Percentiles rank a stretch among this genome's conserved stretches.
These are phyloP conservation scores for Tolypocladium nubicola DNA, from an alignment of 2,329 filamentous ascomycete species.

Conservation along the genomic window DNA sequence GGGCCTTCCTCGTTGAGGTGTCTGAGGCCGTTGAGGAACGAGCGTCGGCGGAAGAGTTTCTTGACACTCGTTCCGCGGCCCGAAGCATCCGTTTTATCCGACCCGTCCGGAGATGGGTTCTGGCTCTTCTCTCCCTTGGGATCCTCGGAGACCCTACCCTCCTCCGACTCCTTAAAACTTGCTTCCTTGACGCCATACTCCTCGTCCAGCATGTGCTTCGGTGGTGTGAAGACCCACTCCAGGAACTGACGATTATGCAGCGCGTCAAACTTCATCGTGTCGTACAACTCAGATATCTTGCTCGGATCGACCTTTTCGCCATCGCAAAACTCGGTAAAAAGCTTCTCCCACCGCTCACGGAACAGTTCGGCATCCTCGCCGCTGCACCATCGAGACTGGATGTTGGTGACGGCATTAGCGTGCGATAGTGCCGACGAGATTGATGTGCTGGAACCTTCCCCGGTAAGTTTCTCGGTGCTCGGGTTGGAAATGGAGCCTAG, in stretches of 20 bases:
- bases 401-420: slow-evolving; percentile 52
- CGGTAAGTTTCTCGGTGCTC: slow-evolving; percentile 32
- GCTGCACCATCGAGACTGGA: slow-evolving; percentile 91
- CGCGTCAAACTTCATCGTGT: slow-evolving; percentile 99
- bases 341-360: slow-evolving; percentile 94
- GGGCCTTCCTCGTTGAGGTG: slow-evolving; percentile 43
- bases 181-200: slow-evolving; percentile 40
- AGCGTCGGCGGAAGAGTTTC: slow-evolving; percentile 48
- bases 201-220: slow-evolving; percentile 66
- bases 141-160: slow-evolving; percentile 27
- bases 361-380: slow-evolving; percentile 93
- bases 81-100: slow-evolving; percentile 29
- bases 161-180: slow-evolving; percentile 30
- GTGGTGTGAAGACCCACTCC: slow-evolving; percentile 94
- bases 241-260: slow-evolving; percentile 93
- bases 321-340: slow-evolving; percentile 94
- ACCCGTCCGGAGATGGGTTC: slow-evolving; percentile 19
- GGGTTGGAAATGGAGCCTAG: slow-evolving; percentile 46
- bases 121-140: slow-evolving; percentile 18
- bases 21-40: slow-evolving; percentile 44
- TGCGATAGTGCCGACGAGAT: slow-evolving; percentile 44
- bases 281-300: slow-evolving; percentile 96
- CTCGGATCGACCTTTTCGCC: slow-evolving; percentile 96
- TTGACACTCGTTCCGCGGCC: slow-evolving; percentile 24
- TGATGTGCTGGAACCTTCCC: slow-evolving; percentile 30